These are phyloP conservation scores for Chaetothyriales sp. DNA, from an alignment of 2,329 filamentous ascomycete species.

Conservation along the genomic window DNA sequence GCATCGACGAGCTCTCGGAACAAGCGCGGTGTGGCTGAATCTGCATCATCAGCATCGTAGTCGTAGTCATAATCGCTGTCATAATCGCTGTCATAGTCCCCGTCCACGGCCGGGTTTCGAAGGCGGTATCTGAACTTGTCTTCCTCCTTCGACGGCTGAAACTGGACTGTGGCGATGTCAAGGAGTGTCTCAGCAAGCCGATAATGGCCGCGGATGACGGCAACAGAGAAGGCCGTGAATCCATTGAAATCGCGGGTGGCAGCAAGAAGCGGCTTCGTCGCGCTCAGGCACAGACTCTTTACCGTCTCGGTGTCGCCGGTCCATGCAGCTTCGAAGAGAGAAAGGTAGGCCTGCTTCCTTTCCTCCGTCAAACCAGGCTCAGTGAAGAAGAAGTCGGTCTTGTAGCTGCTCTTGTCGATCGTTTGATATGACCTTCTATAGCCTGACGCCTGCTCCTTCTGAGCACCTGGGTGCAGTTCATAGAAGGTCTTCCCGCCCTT, in stretches of 20 bases:
- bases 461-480: conserved; percentile 44
- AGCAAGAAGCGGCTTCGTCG: conserved; percentile 51
- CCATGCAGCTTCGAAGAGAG: conserved; percentile 53
- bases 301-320: conserved; percentile 50
- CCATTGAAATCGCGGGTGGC: conserved; percentile 38
- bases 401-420: conserved; percentile 26
- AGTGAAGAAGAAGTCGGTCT: conserved; percentile 37
- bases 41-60: conserved; percentile 23
- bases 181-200: conserved; percentile 51
- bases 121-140: conserved; percentile 31
- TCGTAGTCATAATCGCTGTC: conserved; percentile 13
- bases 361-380: conserved; percentile 36
- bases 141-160: conserved; percentile 40
- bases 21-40: conserved; percentile 18
- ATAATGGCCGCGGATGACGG: conserved; percentile 50
- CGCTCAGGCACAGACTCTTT: conserved; percentile 46
- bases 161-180: conserved; percentile 56
- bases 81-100: conserved; percentile 22
- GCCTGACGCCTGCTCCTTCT: conserved; percentile 5
- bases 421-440: background rate
- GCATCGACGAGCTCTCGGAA: conserved; percentile 44
- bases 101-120: conserved; percentile 13
- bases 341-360: conserved; percentile 44
- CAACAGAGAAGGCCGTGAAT: conserved; percentile 52
- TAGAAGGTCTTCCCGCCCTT: conserved; percentile 52